A percentile compares a stretch with the other conserved stretches of the same genome.
Conservation (phyloP, 495 filamentous ascomycete species). For the Penicillium manginii region DNA sequence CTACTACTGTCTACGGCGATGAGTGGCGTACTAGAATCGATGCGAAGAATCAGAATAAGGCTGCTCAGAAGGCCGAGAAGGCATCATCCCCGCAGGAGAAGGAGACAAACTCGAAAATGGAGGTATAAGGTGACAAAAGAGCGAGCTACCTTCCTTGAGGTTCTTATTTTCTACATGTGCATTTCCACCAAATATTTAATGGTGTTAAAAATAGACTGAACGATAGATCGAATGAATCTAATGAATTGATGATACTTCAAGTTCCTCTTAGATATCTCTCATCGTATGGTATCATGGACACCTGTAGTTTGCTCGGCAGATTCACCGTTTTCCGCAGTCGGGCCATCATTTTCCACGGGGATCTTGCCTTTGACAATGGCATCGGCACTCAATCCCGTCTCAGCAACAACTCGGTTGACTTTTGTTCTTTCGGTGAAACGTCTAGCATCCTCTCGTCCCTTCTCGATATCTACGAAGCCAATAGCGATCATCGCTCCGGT, state of each 20-base stretch:
- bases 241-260: neutral
- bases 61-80: conserved; percentile 10
- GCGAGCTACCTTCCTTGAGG: too few relatives aligned
- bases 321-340: neutral
- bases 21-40: conserved; percentile 58
- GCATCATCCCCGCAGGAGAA: neutral
- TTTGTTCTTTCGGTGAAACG: conserved; percentile 45
- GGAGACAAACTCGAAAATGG: neutral
- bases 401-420: conserved; percentile 30
- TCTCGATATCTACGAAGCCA: conserved; percentile 49
- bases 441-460: conserved; percentile 48
- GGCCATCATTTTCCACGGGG: neutral
- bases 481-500: conserved; percentile 45
- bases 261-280: too few relatives aligned
- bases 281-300: neutral
- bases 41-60: conserved; percentile 32
- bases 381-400: conserved; percentile 22
- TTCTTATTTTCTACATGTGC: too few relatives aligned
- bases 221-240: neutral
- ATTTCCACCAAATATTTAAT: neutral
- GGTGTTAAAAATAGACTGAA: neutral
- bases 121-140: neutral
- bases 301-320: neutral
- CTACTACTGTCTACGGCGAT: conserved; percentile 56
- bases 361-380: conserved; percentile 21